Conservation (phyloP, 768 basidiomycete species). For the Auricularia cornea region DNA sequence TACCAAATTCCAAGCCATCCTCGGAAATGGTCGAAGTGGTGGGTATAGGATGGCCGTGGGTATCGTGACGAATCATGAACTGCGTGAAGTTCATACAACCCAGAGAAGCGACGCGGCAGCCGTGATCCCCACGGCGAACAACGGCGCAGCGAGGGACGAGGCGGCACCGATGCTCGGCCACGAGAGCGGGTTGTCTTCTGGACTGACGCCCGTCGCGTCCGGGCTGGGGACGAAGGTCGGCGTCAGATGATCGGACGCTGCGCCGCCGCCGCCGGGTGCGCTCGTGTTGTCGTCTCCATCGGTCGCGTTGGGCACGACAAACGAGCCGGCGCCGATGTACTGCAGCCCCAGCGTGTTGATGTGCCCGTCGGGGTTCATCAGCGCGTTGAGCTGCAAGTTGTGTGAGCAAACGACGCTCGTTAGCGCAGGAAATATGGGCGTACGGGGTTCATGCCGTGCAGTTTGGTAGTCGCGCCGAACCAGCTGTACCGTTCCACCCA, state of each 20-base stretch:
- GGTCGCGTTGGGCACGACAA: not conserved
- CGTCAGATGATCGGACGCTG: not conserved
- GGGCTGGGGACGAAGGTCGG: not conserved
- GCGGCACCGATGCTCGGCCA: not conserved
- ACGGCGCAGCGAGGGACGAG: too few species aligned
- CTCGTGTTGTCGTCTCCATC: not conserved
- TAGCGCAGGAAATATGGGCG: constrained; percentile 2
- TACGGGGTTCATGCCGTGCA: constrained; percentile 42
- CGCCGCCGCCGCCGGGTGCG: not conserved
- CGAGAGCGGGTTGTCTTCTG: not conserved
- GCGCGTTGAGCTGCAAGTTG: constrained; percentile 30
- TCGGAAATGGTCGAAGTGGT: too few species aligned
- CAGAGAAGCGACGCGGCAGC: too few species aligned
- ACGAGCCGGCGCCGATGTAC: constrained; percentile 29
- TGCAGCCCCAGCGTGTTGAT: constrained; percentile 42
- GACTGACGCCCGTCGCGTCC: not conserved
- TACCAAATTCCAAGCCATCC: too few species aligned
- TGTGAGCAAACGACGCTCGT: not conserved
- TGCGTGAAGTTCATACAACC: too few species aligned
- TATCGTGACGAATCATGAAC: too few species aligned
- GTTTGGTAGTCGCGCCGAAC: constrained; percentile 49
- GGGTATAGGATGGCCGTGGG: too few species aligned
- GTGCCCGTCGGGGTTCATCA: constrained; percentile 34
- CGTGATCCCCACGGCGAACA: too few species aligned
- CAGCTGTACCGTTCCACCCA: constrained; percentile 55